Base-by-base conservation (phyloP, 768 basidiomycete genomes). In the Amanita fuliginea region DNA sequence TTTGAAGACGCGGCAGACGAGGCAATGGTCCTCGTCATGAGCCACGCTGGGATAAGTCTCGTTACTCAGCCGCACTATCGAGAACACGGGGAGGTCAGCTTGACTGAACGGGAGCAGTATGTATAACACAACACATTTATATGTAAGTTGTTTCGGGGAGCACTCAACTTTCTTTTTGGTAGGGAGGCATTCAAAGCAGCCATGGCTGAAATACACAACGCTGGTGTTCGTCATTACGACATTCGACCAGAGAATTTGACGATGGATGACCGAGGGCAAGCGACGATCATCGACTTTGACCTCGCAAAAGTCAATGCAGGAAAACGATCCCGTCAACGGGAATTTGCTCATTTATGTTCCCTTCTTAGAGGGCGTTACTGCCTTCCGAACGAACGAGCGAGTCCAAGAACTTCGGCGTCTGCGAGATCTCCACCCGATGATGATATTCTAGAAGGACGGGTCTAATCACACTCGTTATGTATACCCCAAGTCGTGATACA, bases 231-330 rank as follows among this genome's bases (percentile, higher is more conserved):
- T 3, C 45, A 46, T 46, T 36, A 36, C 8, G 44, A 46, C 18
- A 46, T 46, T 14, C 46, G 18, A 16, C 35, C 46, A 9, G 46
- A 47, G 32, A 47, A 47, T 22, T 28, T 47, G 19, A 40, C 24
- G 34, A 47, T 47, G 34, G 46, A 36, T 30, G 24, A 22, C 22
- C 18, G 39, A 28, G 46, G 46, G 46, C 26, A 13, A 16, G 33
- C 35, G 2, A 26, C 37, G 6, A 37, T 47, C 16, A 13, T 37
- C 4, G 46, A 47, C 14, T 47, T 47, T 18, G 46, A 47, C 24
- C 22, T 24, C 21, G 46, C 46, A 32, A 45, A 45, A 18, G 19
- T 45, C n/a, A 16, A 28, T 6, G 43, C 30, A 32, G 43, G 43
- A 6, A 33, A 18, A 30, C 43, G 32, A 19, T 45, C 43, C 7